Base-by-base conservation (phyloP, 768 basidiomycete species). In the Xanthoconium purpureum region DNA sequence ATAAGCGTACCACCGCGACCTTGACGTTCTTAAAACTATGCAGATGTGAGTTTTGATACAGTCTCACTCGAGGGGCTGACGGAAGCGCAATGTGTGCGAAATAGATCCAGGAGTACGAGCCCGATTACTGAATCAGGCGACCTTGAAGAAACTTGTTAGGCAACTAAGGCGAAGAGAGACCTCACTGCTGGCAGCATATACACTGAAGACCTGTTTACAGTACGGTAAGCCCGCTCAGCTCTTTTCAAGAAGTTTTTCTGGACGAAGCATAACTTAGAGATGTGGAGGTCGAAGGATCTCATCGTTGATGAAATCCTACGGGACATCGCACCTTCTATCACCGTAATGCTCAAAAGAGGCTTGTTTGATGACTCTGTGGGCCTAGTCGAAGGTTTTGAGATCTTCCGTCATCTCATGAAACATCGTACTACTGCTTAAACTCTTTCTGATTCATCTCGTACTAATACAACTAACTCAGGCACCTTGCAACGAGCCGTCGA, bases 311-410 rank as follows among this genome's bases (percentile, higher is more conserved):
- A 15, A 33, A 48, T 10, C 3, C 47, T 48, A 1, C 3, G 0
- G 2, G 14, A 3, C 3, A 40, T 50, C 14, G 38, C 29, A 8
- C 29, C 29, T 4, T 40, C 38, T 20, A 40, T 47, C 30, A 10
- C 42, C 18, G 6, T 1, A 9, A 52, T 57, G 51, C 18, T 57
- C 28, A 35, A 18, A 29, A 37, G 32, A 29, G 50, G 42, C 13
- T 58, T 40, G 47, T 49, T 58, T 30, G 55, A 57, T 14, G 56
- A 57, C 24, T 33, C 56, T 0, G 46, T 57, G 1, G 56, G 56
- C n/a, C n/a, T n/a, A n/a, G n/a, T n/a, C n/a, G n/a, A n/a, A n/a
- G n/a, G n/a, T n/a, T n/a, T n/a, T n/a, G 39, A 53, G 24, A 52
- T 48, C 36, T 49, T 53, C 10, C 13, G 50, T 20, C n/a, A 24